Evolutionary conservation across 495 filamentous ascomycete genomes (phyloP).

Genomic region (Hypoxylon rickii): DNA sequence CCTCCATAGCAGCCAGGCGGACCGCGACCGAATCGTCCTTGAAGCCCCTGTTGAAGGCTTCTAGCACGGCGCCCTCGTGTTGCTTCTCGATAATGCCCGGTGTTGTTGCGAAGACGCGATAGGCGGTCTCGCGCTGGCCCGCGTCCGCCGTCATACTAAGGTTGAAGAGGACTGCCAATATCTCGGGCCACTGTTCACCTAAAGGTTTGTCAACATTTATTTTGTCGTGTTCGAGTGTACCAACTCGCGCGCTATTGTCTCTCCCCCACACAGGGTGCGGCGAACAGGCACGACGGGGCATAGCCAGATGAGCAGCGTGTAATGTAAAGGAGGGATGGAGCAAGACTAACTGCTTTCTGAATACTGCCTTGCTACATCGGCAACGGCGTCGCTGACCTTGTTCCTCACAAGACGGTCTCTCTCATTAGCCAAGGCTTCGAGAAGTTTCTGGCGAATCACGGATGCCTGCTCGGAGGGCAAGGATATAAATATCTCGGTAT

Average conservation of each 20-base stretch:
- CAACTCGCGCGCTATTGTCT: not conserved
- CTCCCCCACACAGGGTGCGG: too few relatives aligned
- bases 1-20: constrained; percentile 93
- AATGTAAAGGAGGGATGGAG: constrained; percentile 1
- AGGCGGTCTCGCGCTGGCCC: constrained; percentile 85
- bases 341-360: constrained; percentile 77
- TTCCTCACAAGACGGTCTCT: constrained; percentile 73
- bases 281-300: too few relatives aligned
- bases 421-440: constrained; percentile 76
- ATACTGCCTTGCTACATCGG: constrained; percentile 93
- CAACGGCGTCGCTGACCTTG: constrained; percentile 95
- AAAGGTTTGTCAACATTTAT: constrained; percentile 34
- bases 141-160: constrained; percentile 83
- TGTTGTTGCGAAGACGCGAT: constrained; percentile 91
- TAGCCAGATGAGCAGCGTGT: too few relatives aligned
- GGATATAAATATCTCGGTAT: constrained; percentile 80
- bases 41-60: constrained; percentile 88
- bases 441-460: constrained; percentile 78
- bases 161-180: constrained; percentile 81
- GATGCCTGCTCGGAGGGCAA: constrained; percentile 69
- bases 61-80: constrained; percentile 82
- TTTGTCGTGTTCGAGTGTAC: not conserved
- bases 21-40: constrained; percentile 82
- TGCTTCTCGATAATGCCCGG: constrained; percentile 96
- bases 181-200: constrained; percentile 90